A percentile compares a stretch with the other conserved stretches of the same genome.
phyloP scores from a whole-genome alignment of 75 land plant species.

The Picea sitchensis region DNA sequence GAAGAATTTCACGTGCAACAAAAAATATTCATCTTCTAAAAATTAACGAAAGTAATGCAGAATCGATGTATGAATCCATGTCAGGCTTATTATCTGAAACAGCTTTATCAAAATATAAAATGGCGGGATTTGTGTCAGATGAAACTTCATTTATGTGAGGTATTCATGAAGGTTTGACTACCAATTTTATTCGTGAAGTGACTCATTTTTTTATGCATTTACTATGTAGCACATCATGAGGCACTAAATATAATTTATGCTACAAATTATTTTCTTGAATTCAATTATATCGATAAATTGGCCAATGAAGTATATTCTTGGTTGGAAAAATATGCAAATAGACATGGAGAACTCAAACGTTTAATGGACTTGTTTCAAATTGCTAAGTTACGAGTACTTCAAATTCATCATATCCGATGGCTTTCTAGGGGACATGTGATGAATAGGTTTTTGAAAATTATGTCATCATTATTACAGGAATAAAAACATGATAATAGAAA shows the following conservation, averaged over 20 bases:
- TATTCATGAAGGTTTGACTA: too few species aligned
- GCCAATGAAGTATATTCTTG: background rate
- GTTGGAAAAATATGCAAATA: background rate
- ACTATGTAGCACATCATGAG: background rate
- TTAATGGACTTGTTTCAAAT: background rate
- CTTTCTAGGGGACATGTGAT: background rate
- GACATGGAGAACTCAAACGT: background rate
- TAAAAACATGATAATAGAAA: background rate
- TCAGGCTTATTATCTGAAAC: too few species aligned
- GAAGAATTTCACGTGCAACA: too few species aligned
- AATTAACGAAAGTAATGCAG: too few species aligned
- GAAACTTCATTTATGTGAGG: too few species aligned
- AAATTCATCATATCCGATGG: too few species aligned
- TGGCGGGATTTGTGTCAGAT: too few species aligned
- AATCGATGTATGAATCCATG: too few species aligned
- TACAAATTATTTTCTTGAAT: background rate
- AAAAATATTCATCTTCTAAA: too few species aligned
- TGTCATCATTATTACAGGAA: background rate
- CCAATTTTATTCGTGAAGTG: too few species aligned
- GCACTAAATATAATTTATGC: background rate
- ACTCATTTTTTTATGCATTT: too few species aligned
- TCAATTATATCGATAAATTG: background rate
- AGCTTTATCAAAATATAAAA: too few species aligned
- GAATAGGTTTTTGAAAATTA: background rate
- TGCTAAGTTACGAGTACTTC: background rate